A percentile compares a stretch with the other conserved stretches of the same genome.
These are phyloP conservation scores for Kwoniella shivajii DNA, from an alignment of 1,284 basidiomycete genomes.

Conservation along the genomic window DNA sequence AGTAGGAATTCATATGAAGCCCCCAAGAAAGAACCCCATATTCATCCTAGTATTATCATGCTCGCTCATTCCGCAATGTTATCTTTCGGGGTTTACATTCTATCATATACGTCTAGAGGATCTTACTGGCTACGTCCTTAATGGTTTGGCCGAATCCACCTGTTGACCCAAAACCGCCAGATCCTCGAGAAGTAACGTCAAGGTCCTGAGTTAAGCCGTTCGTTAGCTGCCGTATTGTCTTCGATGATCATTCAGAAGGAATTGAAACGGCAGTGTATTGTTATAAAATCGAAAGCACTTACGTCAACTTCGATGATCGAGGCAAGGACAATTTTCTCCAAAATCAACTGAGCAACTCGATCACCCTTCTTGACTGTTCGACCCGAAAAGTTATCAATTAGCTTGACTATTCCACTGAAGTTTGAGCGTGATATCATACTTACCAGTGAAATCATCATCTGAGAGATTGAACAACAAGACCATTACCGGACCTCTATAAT, in stretches of 20 bases:
- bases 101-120: conserved; percentile 10
- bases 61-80: background rate
- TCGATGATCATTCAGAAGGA: background rate
- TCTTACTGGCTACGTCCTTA: conserved; percentile 19
- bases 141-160: conserved; percentile 59
- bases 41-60: no score
- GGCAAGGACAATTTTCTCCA: conserved; percentile 88
- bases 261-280: background rate
- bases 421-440: conserved; percentile 33
- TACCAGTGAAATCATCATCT: conserved; percentile 84
- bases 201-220: no score
- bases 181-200: conserved; percentile 80
- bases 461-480: conserved; percentile 93
- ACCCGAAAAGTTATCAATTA: conserved; percentile 1
- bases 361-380: conserved; percentile 87
- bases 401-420: background rate
- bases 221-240: background rate
- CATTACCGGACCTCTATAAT: conserved; percentile 90
- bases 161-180: conserved; percentile 90
- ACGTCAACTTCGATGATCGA: conserved; percentile 85
- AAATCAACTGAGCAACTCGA: conserved; percentile 89
- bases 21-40: no score
- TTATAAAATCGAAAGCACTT: conserved; percentile 33
- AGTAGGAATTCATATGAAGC: no score
- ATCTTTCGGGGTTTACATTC: background rate